A percentile compares a stretch with the other conserved stretches of the same genome.
These are phyloP conservation scores for Exophiala sideris DNA, from an alignment of 2,329 filamentous ascomycete genomes.

Conservation along the genomic window DNA sequence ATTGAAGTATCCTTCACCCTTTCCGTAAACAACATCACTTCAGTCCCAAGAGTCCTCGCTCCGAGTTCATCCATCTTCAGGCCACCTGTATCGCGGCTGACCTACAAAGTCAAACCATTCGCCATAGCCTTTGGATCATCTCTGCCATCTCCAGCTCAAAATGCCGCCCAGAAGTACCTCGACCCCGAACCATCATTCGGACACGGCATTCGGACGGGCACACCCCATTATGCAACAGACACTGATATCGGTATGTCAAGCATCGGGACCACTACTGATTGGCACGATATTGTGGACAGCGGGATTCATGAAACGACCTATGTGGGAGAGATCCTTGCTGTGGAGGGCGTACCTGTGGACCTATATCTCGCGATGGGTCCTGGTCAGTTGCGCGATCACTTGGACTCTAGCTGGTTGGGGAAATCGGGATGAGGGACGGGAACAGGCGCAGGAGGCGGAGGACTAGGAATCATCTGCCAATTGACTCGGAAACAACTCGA, in stretches of 20 bases:
- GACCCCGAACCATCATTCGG: neutral
- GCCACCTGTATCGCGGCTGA: neutral
- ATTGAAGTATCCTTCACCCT: no score
- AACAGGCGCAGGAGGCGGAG: no score
- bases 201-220: slow-evolving; percentile 18
- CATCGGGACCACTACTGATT: slow-evolving; percentile 14
- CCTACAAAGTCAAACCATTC: neutral
- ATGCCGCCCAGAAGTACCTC: slow-evolving; percentile 9
- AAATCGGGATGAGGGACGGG: neutral
- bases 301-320: slow-evolving; percentile 15
- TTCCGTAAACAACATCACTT: no score
- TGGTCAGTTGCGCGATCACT: slow-evolving; percentile 20
- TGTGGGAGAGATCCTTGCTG: slow-evolving; percentile 15
- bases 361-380: slow-evolving; percentile 20
- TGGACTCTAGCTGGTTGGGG: slow-evolving; percentile 23
- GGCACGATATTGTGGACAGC: slow-evolving; percentile 12
- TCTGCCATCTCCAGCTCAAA: neutral
- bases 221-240: slow-evolving; percentile 15
- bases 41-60: no score
- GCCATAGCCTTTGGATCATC: no score
- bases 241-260: slow-evolving; percentile 12
- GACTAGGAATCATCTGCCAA: no score
- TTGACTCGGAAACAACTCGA: no score
- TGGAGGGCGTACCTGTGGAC: slow-evolving; percentile 18
- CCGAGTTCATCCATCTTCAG: no score